Conservation (phyloP, 352 stramenopile genomes). For the Phytophthora palmivora region DNA sequence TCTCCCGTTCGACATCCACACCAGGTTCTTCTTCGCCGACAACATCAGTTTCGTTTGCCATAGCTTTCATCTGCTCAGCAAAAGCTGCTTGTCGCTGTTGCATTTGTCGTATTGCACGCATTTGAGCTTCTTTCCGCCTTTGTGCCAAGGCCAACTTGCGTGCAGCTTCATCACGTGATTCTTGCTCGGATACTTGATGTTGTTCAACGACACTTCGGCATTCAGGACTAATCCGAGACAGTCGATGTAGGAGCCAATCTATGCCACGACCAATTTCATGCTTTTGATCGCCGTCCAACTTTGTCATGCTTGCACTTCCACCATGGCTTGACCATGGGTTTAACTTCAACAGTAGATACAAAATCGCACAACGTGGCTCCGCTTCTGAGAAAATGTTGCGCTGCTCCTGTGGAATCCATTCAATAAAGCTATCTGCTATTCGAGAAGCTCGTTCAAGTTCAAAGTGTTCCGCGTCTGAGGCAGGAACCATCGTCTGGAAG, state of each 20-base stretch:
- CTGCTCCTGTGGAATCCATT: slow-evolving; percentile 64
- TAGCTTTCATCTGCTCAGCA: slow-evolving; percentile 75
- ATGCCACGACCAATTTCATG: slow-evolving; percentile 83
- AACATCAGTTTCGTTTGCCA: slow-evolving; percentile 56
- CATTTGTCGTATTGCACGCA: slow-evolving; percentile 81
- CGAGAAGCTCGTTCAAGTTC: slow-evolving; percentile 53
- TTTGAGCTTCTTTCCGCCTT: slow-evolving; percentile 74
- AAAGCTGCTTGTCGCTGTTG: slow-evolving; percentile 85
- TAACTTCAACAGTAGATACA: slow-evolving; percentile 72
- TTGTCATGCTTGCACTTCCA: slow-evolving; percentile 60
- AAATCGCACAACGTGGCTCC: slow-evolving; percentile 46
- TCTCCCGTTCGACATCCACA: slow-evolving; percentile 32
- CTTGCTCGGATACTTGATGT: slow-evolving; percentile 65
- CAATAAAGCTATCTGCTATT: slow-evolving; percentile 62
- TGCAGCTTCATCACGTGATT: slow-evolving; percentile 72
- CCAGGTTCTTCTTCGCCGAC: slow-evolving; percentile 49
- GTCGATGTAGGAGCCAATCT: slow-evolving; percentile 76
- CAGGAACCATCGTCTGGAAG: slow-evolving; percentile 53
- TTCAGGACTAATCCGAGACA: slow-evolving; percentile 54
- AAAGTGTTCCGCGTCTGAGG: slow-evolving; percentile 47
- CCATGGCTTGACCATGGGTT: slow-evolving; percentile 75
- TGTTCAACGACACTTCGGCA: slow-evolving; percentile 60
- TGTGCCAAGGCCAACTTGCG: slow-evolving; percentile 67
- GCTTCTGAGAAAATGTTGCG: slow-evolving; percentile 36
- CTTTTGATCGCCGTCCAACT: slow-evolving; percentile 83